Conservation (phyloP, 768 basidiomycete species). For the Trametopsis cervina region DNA sequence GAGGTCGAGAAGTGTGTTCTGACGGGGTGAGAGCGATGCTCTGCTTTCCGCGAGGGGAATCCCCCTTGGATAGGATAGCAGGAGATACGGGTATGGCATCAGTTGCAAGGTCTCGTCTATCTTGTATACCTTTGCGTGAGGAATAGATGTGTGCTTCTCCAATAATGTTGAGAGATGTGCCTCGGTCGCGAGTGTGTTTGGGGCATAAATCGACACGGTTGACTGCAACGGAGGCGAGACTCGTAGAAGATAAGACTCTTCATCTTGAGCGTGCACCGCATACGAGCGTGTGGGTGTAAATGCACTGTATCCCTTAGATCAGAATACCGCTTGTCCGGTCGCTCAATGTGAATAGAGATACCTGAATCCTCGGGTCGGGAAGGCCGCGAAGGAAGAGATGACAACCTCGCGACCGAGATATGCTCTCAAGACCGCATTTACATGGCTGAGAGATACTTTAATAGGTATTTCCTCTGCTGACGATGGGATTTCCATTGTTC, state of each 20-base stretch:
- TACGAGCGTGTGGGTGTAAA: constrained; percentile 23
- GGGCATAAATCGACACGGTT: constrained; percentile 9
- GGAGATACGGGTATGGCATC: constrained; percentile 45
- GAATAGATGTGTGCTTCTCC: constrained; percentile 33
- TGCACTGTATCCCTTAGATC: constrained; percentile 11
- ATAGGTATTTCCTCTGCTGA: no score
- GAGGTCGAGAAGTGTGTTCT: constrained; percentile 45
- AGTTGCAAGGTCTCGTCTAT: constrained; percentile 41
- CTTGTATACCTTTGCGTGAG: constrained; percentile 37
- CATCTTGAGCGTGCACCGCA: constrained; percentile 16
- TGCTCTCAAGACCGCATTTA: background rate
- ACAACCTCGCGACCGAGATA: background rate
- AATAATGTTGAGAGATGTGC: constrained; percentile 18
- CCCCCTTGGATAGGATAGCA: constrained; percentile 37
- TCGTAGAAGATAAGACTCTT: constrained; percentile 16
- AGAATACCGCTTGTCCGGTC: background rate
- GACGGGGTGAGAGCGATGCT: constrained; percentile 30
- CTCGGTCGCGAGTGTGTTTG: constrained; percentile 20
- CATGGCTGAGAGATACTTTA: no score
- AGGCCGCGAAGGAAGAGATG: background rate
- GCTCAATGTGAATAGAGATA: background rate
- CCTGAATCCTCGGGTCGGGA: background rate
- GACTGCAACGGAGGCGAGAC: constrained; percentile 6
- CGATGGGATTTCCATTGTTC: no score
- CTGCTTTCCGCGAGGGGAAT: constrained; percentile 30